Conservation (phyloP, 202 grass and related monocot genomes). For the Brachypodium distachyon region DNA sequence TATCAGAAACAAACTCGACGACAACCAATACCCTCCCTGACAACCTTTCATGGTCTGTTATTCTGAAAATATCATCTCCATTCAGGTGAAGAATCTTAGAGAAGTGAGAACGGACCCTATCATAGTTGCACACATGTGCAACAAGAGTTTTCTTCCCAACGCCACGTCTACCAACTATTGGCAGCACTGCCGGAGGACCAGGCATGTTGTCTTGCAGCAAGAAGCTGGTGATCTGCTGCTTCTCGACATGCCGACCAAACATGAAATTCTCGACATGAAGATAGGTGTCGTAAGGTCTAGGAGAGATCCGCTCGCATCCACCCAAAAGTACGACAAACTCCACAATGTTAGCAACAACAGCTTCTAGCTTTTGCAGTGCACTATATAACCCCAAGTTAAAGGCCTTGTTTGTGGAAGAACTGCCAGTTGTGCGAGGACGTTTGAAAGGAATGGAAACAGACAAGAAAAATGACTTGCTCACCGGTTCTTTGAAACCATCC, state of each 20-base stretch:
- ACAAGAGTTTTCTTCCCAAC: background rate
- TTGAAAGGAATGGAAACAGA: background rate
- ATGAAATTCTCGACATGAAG: constrained; percentile 1
- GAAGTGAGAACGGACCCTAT: background rate
- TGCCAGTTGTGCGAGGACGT: background rate
- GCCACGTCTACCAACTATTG: background rate
- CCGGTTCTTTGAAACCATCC: background rate
- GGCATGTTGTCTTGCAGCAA: background rate
- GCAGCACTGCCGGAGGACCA: background rate
- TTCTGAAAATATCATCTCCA: background rate
- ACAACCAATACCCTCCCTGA: background rate
- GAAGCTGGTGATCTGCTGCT: background rate
- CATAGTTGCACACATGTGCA: background rate
- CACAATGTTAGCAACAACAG: background rate
- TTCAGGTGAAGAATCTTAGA: background rate
- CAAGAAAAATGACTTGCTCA: background rate
- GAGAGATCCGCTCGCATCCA: background rate
- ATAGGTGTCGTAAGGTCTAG: background rate
- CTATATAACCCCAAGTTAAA: background rate
- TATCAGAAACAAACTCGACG: background rate
- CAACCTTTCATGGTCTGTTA: background rate
- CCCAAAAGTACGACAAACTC: background rate
- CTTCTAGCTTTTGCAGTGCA: background rate
- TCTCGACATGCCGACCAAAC: too few relatives aligned
- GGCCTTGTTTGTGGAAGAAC: background rate